phyloP scores from a whole-genome alignment of 148 eudicot genomes.

The Silene uniflora region DNA sequence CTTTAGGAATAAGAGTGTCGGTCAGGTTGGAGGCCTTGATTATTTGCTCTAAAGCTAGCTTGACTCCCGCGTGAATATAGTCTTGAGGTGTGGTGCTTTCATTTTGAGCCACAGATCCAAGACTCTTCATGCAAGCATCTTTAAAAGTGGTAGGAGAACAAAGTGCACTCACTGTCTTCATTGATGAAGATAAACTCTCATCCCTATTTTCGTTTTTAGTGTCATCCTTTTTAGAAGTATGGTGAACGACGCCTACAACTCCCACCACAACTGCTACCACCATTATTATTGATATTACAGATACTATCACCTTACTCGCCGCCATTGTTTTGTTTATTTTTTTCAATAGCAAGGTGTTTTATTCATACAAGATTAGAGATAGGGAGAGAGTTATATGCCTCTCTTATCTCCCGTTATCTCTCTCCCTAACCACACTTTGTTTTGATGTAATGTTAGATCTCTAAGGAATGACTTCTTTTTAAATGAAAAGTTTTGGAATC shows the following conservation, averaged over 20 bases:
- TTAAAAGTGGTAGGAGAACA: slow-evolving; percentile 43
- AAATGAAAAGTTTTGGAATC: background rate
- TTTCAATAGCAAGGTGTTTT: background rate
- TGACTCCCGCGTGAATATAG: slow-evolving; percentile 36
- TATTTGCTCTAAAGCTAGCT: slow-evolving; percentile 36
- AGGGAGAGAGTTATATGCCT: slow-evolving; percentile 5
- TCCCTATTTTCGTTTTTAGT: slow-evolving; percentile 12
- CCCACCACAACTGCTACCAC: slow-evolving; percentile 52
- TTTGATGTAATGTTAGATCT: background rate
- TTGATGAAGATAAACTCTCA: slow-evolving; percentile 26
- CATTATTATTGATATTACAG: slow-evolving; percentile 40
- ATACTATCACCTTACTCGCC: slow-evolving; percentile 33
- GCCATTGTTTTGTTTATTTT: slow-evolving; percentile 19
- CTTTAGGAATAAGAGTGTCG: slow-evolving; percentile 24
- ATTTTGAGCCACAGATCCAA: slow-evolving; percentile 41
- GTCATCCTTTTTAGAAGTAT: slow-evolving; percentile 3
- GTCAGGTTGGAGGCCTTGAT: slow-evolving; percentile 27
- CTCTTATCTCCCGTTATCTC: slow-evolving; percentile 3
- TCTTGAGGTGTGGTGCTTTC: slow-evolving; percentile 48
- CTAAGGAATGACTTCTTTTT: background rate
- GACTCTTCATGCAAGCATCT: slow-evolving; percentile 38
- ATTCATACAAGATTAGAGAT: background rate
- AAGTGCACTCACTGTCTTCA: slow-evolving; percentile 38
- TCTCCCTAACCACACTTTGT: background rate
- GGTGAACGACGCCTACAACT: slow-evolving; percentile 36